Evolutionary conservation across 2,329 filamentous ascomycete species (phyloP), one percentile per base, ranked within the genome.

Genomic region (Chaetomiaceae sp.): DNA sequence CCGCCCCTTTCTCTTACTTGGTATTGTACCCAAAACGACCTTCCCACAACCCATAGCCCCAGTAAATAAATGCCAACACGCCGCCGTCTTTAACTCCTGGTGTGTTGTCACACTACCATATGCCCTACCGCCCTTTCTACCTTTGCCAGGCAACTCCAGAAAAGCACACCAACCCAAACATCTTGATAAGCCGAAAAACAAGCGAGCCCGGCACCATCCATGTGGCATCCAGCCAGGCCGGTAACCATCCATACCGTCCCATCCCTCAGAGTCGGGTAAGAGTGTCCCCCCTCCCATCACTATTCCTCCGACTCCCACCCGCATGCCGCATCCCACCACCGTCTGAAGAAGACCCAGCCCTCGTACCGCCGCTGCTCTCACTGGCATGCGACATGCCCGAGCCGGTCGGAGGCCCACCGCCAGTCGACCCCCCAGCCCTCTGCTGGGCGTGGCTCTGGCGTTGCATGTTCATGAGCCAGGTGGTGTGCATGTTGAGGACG

Each of bases 401-500:
- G 25, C 38, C 49, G 22, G 40, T 36, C 6, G 50, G 15, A 12
- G 52, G 27, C 8, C 53, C n/a, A n/a, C n/a, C 53, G 4, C 36
- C 42, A 2, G 33, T 36, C 31, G 50, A 43, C 6, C n/a, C n/a
- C n/a, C 43, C 59, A n/a, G 58, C 46, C 6, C 58, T 49, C 37
- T 58, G 53, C 53, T 63, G 59, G 6, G 51, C 47, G 1, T 57
- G 47, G 33, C 38, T 59, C 34, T 62, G 61, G 37, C 64, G 58
- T 53, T 66, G 64, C 25, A 65, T 72, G 55, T 78, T 80, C 65
- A 82, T 74, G 25, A 82, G 71, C 78, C 78, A 82, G 53, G 78
- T 77, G 40, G 82, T 76, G 58, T 83, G 79, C 79, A 82, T 82
- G 50, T 76, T 75, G 39, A 83, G 72, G 61, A 81, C 77, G 47